Evolutionary conservation across 2,329 filamentous ascomycete genomes (phyloP), one percentile per base, ranked within the genome.

Genomic region (Colletotrichum gigasporum): DNA sequence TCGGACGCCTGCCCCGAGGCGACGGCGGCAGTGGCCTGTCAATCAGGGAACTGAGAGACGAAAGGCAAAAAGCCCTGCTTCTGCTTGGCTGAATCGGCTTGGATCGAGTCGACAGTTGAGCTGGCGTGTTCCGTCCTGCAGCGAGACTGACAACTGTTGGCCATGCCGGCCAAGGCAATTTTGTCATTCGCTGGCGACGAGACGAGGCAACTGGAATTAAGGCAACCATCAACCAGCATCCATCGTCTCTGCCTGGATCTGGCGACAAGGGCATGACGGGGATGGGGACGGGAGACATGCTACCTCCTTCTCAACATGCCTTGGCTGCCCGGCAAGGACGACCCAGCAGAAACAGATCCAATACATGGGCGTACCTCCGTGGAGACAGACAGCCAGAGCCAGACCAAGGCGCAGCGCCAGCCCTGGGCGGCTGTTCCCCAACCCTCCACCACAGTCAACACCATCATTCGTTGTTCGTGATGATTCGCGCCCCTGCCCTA

Each of bases 191-290:
- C 34, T 16, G 12, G 32, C 32, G n/a, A 39, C 32, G 18, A 64
- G 59, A 53, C 59, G 18, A 64, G 59, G 59, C 59, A 63, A 57
- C 52, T 37, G 35, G 20, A 57, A 41, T n/a, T 28, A 52, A 54
- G 44, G 52, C 52, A 44, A 58, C 55, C 55, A 16, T 14, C 32
- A 24, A 18, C 30, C 44, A n/a, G n/a, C n/a, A n/a, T n/a, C n/a
- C n/a, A n/a, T n/a, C 42, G 41, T 48, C 48, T 53, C 61, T 64
- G 55, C 61, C 55, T 64, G 20, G 55, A 60, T 34, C 37, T 32
- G 26, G 26, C 32, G 24, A 32, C 47, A 34, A 53, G 32, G 34
- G n/a, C n/a, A n/a, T n/a, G n/a, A n/a, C n/a, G n/a, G n/a, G n/a
- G n/a, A n/a, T n/a, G n/a, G n/a, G n/a, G n/a, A n/a, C n/a, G n/a